Evolutionary conservation across 306 rosid genomes (phyloP).

Genomic region (Lagenaria siceraria): DNA sequence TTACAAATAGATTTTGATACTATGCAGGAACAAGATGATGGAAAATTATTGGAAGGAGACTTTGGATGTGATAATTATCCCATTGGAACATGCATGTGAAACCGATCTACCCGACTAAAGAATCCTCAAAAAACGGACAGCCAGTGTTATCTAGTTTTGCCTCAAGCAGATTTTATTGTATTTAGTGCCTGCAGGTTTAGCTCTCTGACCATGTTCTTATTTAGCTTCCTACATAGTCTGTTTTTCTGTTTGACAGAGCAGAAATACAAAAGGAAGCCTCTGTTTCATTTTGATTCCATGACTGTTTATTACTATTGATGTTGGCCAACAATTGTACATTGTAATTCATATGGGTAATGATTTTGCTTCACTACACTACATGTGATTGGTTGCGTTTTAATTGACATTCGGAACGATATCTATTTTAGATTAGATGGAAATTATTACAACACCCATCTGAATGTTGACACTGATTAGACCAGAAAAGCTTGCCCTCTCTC

Average conservation of each 20-base stretch:
- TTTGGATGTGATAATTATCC: slow-evolving; percentile 34
- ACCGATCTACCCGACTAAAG: not conserved
- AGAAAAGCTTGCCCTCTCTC: not conserved
- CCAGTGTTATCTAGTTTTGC: not conserved
- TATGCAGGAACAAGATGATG: slow-evolving; percentile 62
- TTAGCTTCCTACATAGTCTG: not conserved
- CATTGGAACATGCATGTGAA: slow-evolving; percentile 34
- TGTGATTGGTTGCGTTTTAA: not conserved
- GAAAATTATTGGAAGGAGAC: slow-evolving; percentile 30
- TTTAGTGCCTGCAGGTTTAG: not conserved
- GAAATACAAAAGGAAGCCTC: not conserved
- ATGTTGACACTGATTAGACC: not conserved
- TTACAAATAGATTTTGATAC: slow-evolving; percentile 7
- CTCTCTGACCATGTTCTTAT: slow-evolving; percentile 1
- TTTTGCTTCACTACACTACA: not conserved
- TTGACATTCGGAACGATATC: not conserved
- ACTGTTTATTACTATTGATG: not conserved
- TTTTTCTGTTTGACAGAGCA: slow-evolving; percentile 1
- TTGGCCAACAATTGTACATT: slow-evolving; percentile 12
- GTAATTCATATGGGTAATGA: slow-evolving; percentile 8
- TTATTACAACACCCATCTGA: not conserved
- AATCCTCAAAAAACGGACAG: not conserved
- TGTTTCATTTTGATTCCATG: not conserved
- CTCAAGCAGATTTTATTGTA: not conserved
- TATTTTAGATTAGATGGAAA: not conserved